phyloP scores from a whole-genome alignment of 495 filamentous ascomycete genomes.

The Penicillium paxilli region DNA sequence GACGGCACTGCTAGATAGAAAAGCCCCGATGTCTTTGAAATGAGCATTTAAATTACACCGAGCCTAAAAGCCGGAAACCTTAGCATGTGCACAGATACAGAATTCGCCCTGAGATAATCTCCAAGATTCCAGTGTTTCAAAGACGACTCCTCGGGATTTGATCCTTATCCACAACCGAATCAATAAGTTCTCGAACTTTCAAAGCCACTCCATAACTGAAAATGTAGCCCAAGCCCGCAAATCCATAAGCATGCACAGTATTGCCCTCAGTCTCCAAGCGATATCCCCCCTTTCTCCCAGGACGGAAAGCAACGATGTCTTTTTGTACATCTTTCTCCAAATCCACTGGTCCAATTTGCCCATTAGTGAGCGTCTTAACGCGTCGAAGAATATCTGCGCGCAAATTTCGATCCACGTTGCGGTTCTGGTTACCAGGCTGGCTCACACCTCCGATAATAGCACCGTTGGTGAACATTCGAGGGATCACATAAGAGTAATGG shows the following conservation, averaged over 20 bases:
- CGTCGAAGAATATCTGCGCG: slow-evolving; percentile 14
- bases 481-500: slow-evolving; percentile 20
- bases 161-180: background rate
- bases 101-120: too few species aligned
- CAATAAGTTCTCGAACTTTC: slow-evolving; percentile 15
- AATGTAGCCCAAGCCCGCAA: slow-evolving; percentile 14
- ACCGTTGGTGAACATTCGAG: slow-evolving; percentile 14
- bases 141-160: background rate
- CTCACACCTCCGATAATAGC: slow-evolving; percentile 17
- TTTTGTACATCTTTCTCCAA: background rate
- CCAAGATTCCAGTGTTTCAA: background rate
- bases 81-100: too few species aligned
- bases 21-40: too few species aligned
- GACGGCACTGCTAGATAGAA: too few species aligned
- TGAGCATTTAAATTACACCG: too few species aligned
- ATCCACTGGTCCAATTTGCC: background rate
- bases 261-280: slow-evolving; percentile 12
- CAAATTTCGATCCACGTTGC: slow-evolving; percentile 7
- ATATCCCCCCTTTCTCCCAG: slow-evolving; percentile 13
- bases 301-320: slow-evolving; percentile 18
- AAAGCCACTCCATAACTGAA: slow-evolving; percentile 16
- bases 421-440: slow-evolving; percentile 11
- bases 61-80: too few species aligned
- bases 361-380: background rate
- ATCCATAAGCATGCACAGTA: slow-evolving; percentile 20